Conservation (phyloP, 306 rosid species). For the Abrus precatorius region DNA sequence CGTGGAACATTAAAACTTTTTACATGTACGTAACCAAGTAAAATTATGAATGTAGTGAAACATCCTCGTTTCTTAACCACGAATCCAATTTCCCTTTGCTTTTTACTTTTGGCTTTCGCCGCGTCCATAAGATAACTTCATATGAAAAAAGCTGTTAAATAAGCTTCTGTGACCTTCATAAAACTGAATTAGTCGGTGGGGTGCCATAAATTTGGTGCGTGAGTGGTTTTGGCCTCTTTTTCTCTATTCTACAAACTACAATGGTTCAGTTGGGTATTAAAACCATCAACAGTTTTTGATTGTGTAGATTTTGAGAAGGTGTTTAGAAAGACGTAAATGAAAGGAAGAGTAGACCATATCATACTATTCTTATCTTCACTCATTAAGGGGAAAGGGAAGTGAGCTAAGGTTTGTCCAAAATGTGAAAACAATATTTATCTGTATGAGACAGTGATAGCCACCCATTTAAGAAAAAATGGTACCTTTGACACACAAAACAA, state of each 20-base stretch:
- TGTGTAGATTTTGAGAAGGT: neutral
- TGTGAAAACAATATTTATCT: constrained; percentile 61
- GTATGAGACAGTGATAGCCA: constrained; percentile 63
- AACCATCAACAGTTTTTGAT: constrained; percentile 17
- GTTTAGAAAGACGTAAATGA: neutral
- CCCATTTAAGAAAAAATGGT: constrained; percentile 62
- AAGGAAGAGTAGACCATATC: neutral
- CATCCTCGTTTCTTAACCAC: neutral
- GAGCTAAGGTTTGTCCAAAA: constrained; percentile 52
- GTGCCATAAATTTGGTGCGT: constrained; percentile 26
- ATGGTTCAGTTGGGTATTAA: constrained; percentile 17
- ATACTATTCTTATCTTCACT: constrained; percentile 36
- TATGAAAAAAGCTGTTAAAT: neutral
- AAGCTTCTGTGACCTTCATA: constrained; percentile 34
- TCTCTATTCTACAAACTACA: neutral
- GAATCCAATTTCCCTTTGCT: neutral
- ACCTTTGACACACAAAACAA: constrained; percentile 42
- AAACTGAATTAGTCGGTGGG: constrained; percentile 45
- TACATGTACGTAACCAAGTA: neutral
- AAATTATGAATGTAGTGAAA: neutral
- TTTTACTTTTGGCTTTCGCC: neutral
- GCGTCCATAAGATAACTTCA: constrained; percentile 8
- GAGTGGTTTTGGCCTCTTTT: constrained; percentile 12
- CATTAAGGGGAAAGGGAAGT: constrained; percentile 38
- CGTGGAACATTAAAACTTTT: neutral